Conservation (phyloP, 2,329 filamentous ascomycete genomes). For the Claviceps digitariae region DNA sequence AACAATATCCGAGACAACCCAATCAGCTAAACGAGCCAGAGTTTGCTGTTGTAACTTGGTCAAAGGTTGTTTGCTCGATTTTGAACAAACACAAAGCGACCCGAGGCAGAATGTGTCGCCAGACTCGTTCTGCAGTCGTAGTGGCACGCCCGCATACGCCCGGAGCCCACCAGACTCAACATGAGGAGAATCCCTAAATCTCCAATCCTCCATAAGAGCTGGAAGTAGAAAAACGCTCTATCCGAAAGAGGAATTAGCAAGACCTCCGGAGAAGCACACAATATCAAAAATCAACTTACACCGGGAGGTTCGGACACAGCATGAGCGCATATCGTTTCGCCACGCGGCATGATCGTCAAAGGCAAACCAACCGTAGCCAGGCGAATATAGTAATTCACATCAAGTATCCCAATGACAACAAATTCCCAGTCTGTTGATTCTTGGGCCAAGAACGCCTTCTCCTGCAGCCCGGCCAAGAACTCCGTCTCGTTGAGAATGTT, state of each 20-base stretch:
- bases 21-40: conserved; percentile 16
- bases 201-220: conserved; percentile 29
- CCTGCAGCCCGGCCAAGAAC: conserved; percentile 26
- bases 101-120: conserved; percentile 27
- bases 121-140: conserved; percentile 24
- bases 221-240: conserved; percentile 26
- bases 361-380: conserved; percentile 27
- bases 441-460: conserved; percentile 26
- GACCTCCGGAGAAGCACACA: neutral
- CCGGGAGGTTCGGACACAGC: conserved; percentile 23
- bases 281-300: too few relatives aligned
- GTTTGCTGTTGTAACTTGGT: conserved; percentile 15
- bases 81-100: conserved; percentile 29
- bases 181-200: conserved; percentile 26
- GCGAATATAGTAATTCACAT: conserved; percentile 28
- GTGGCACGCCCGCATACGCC: conserved; percentile 27
- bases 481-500: conserved; percentile 25
- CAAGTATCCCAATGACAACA: conserved; percentile 29
- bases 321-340: conserved; percentile 31
- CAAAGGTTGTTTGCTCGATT: conserved; percentile 18
- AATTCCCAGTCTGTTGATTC: conserved; percentile 31
- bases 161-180: conserved; percentile 25
- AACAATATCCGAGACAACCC: conserved; percentile 27
- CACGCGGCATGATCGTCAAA: conserved; percentile 27
- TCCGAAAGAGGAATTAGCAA: neutral